Conservation (phyloP, 1,284 basidiomycete genomes). For the Bondarzewia mesenterica region DNA sequence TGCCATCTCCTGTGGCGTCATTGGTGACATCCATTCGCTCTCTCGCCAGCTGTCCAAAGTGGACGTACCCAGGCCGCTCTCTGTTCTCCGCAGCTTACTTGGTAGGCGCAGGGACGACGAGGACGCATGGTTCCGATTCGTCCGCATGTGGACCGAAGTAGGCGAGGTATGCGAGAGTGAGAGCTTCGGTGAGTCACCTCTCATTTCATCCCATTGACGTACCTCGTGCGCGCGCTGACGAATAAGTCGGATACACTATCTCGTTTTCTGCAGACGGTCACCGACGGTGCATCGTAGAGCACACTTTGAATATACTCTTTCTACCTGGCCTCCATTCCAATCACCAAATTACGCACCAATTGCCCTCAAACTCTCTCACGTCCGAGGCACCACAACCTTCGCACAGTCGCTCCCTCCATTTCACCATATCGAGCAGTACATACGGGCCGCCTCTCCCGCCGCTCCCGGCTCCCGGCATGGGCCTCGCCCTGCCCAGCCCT, state of each 20-base stretch:
- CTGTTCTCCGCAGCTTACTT: constrained; percentile 49
- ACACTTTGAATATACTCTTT: constrained; percentile 34
- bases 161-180: constrained; percentile 67
- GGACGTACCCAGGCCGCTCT: constrained; percentile 56
- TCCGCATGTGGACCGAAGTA: constrained; percentile 65
- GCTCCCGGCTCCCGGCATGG: constrained; percentile 44
- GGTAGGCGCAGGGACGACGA: constrained; percentile 28
- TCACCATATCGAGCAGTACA: constrained; percentile 6
- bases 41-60: constrained; percentile 47
- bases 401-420: constrained; percentile 9
- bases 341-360: constrained; percentile 8
- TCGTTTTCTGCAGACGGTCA: constrained; percentile 46
- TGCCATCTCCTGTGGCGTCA: constrained; percentile 60
- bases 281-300: constrained; percentile 62
- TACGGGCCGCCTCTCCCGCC: constrained; percentile 25
- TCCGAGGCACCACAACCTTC: constrained; percentile 8
- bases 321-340: constrained; percentile 28
- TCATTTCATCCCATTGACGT: background rate
- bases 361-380: constrained; percentile 9
- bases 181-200: constrained; percentile 53
- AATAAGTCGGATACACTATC: too few species aligned
- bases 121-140: constrained; percentile 41
- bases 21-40: constrained; percentile 58
- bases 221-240: background rate
- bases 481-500: constrained; percentile 52